Evolutionary conservation across 495 filamentous ascomycete genomes (phyloP).

Genomic region (Aspergillus homomorphus): DNA sequence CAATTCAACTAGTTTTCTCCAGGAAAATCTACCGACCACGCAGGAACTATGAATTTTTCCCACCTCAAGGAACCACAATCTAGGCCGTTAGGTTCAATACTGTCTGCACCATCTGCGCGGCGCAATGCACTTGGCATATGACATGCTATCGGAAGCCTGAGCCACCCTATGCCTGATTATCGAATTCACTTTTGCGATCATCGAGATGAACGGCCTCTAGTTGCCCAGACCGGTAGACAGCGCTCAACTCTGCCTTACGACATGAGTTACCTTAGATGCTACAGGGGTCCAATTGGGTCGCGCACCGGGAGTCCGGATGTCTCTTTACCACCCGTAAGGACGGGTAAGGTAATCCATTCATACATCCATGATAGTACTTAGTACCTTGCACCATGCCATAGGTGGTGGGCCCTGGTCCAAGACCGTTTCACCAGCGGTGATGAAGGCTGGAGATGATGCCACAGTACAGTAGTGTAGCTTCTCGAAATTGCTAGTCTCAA

Average conservation of each 20-base stretch:
- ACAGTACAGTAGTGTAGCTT: constrained; percentile 2
- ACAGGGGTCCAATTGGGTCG: neutral
- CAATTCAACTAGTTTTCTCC: neutral
- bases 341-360: constrained; percentile 6
- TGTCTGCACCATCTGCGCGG: neutral
- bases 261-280: neutral
- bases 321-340: neutral
- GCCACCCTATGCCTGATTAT: neutral
- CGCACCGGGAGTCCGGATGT: neutral
- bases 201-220: neutral
- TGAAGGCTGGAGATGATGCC: neutral
- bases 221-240: neutral
- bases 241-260: neutral
- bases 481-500: constrained; percentile 6
- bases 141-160: constrained; percentile 5
- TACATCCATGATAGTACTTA: constrained; percentile 9
- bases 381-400: constrained; percentile 12
- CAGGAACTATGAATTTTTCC: neutral
- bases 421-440: constrained; percentile 13
- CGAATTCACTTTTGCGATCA: neutral
- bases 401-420: constrained; percentile 8
- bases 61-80: neutral
- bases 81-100: constrained; percentile 1
- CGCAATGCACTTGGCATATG: constrained; percentile 6
- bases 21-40: neutral